Evolutionary conservation across 1,284 basidiomycete genomes (phyloP).

Genomic region (Ustilago vetiveriae): DNA sequence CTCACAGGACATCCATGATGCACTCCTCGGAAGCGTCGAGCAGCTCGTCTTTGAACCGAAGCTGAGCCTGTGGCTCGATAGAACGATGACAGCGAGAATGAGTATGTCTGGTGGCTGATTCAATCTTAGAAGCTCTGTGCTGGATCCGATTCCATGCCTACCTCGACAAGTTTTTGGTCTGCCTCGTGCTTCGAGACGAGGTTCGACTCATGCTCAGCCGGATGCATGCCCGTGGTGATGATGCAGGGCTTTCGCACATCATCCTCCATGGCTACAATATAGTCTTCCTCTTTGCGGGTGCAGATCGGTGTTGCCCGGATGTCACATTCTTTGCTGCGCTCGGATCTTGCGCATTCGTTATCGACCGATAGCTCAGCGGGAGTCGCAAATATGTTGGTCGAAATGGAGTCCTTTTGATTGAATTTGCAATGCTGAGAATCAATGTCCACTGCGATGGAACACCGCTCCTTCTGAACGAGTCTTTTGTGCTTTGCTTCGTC

Average conservation of each 20-base stretch:
- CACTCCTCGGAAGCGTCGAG: slow-evolving; percentile 5
- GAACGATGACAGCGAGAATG: no score
- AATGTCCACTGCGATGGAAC: background rate
- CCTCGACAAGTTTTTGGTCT: no score
- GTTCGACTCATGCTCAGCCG: no score
- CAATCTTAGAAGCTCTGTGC: no score
- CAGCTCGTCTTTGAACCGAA: slow-evolving; percentile 10
- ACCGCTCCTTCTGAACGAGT: no score
- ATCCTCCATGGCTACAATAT: slow-evolving; percentile 22
- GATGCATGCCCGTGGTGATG: no score
- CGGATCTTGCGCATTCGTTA: background rate
- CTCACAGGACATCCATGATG: slow-evolving; percentile 15
- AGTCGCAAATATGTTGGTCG: slow-evolving; percentile 15
- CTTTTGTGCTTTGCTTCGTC: no score
- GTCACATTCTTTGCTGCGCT: background rate
- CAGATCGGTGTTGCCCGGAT: slow-evolving; percentile 2
- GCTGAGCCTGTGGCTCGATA: no score
- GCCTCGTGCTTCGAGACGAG: no score
- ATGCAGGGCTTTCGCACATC: slow-evolving; percentile 19
- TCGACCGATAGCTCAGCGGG: slow-evolving; percentile 16
- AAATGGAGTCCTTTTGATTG: slow-evolving; percentile 9
- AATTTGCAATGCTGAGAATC: background rate
- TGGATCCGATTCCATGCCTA: no score
- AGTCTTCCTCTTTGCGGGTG: slow-evolving; percentile 18
- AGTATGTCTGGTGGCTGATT: no score